phyloP scores from a whole-genome alignment of 768 basidiomycete genomes.

The Piloderma croceum region DNA sequence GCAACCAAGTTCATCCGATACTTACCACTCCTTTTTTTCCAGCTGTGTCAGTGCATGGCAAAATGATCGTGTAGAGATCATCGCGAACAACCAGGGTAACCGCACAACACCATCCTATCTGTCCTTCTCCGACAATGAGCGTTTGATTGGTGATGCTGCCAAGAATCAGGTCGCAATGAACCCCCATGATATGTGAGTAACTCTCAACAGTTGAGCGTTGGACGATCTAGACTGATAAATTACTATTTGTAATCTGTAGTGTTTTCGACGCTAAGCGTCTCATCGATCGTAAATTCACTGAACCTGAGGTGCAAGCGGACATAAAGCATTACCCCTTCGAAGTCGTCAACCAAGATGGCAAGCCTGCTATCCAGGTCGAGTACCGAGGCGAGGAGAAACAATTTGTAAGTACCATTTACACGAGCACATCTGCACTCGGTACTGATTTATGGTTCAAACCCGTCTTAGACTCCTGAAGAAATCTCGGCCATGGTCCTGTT shows the following conservation, averaged over 20 bases:
- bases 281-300: conserved; percentile 45
- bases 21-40: too few species aligned
- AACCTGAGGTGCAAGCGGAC: conserved; percentile 42
- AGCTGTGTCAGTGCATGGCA: too few species aligned
- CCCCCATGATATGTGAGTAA: conserved; percentile 55
- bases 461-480: conserved; percentile 35
- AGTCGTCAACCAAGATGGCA: conserved; percentile 38
- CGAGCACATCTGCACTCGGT: conserved; percentile 42
- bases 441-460: conserved; percentile 26
- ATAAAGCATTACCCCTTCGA: conserved; percentile 49
- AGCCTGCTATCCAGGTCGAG: conserved; percentile 48
- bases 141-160: too few species aligned
- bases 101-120: conserved; percentile 91
- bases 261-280: conserved; percentile 56
- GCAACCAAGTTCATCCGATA: too few species aligned
- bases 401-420: conserved; percentile 48
- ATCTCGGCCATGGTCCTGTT: conserved; percentile 44
- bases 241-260: too few species aligned
- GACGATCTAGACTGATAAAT: not conserved
- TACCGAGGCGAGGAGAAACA: conserved; percentile 52
- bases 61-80: too few species aligned
- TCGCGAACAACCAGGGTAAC: too few species aligned
- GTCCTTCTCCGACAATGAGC: conserved; percentile 87
- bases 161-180: conserved; percentile 80
- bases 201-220: conserved; percentile 1